Base-by-base conservation (phyloP, 2,329 filamentous ascomycete genomes). In the Cryphonectria naterciae region DNA sequence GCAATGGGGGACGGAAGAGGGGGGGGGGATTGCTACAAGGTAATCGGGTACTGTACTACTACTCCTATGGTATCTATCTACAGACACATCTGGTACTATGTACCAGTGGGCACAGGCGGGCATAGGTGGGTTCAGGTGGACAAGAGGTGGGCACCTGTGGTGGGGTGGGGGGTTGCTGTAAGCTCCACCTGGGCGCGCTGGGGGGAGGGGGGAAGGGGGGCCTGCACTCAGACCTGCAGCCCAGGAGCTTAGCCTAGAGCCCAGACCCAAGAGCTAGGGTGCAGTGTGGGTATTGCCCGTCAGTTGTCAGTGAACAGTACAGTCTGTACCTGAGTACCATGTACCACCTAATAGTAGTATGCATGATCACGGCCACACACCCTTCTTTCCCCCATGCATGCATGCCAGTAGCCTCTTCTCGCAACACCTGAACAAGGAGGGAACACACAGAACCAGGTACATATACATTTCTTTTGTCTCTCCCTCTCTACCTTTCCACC, bases 81-180 rank as follows among this genome's bases (percentile, higher is more conserved):
- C 46, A 49, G 43, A 19, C 22, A 49, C 43, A 49, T 32, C 32
- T 32, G 3, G 32, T 32, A 22, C 43, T 49, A 49, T 32, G 43
- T 49, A 49, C 43, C 43, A 22, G 43, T 64, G 62, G 56, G 28
- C 54, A 25, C 28, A 64, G 64, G 64, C 19, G 32, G 28, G 37
- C 32, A 52, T 25, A 63, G 65, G 60, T 41, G 54, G 65, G 65
- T 8, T 32, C 56, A 17, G 56, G 52, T n/a, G 49, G 54, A 13
- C 65, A 66, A 41, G 10, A 32, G 65, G 65, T 64, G 65, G 67
- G 61, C 67, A 69, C 22, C 52, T 25, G 0, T 56, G 52, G 52
- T 58, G 54, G 54, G 54, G 54, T 58, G 54, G 54, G 54, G 54
- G 54, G 54, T 19, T 32, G 54, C 54, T 58, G 54, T 32, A 58